Conservation (phyloP, 495 filamentous ascomycete genomes). For the Emericellopsis terricola region DNA sequence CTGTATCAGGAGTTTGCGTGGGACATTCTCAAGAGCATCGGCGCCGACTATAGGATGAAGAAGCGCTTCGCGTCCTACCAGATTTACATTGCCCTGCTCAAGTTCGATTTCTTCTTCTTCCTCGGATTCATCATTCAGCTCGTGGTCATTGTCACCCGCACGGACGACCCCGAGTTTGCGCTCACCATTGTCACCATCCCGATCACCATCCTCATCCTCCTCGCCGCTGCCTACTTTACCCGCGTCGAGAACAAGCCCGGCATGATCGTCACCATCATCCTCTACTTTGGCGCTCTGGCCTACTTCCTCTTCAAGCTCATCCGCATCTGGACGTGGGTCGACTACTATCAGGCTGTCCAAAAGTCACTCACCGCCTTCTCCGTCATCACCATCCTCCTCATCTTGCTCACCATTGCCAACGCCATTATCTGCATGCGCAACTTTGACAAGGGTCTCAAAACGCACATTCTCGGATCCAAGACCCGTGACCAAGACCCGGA, state of each 20-base stretch:
- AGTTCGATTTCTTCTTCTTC: conserved; percentile 99
- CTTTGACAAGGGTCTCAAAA: conserved; percentile 81
- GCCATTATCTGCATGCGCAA: conserved; percentile 75
- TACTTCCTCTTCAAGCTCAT: conserved; percentile 98
- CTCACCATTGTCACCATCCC: conserved; percentile 81
- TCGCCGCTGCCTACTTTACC: conserved; percentile 69
- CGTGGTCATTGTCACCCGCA: conserved; percentile 68
- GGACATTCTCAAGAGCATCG: conserved; percentile 99
- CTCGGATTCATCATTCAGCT: conserved; percentile 96
- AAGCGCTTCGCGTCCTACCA: conserved; percentile 90
- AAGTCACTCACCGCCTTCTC: conserved; percentile 81
- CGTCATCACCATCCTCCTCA: conserved; percentile 74
- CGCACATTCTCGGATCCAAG: conserved; percentile 54
- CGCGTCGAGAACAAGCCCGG: conserved; percentile 63
- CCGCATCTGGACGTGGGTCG: conserved; percentile 39
- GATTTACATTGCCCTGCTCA: conserved; percentile 95
- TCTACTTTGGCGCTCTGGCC: conserved; percentile 77
- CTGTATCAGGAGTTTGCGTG: conserved; percentile 97
- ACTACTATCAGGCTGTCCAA: conserved; percentile 64
- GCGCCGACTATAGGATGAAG: conserved; percentile 92
- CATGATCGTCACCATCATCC: conserved; percentile 59
- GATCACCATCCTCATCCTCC: conserved; percentile 71
- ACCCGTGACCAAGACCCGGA: conserved; percentile 47
- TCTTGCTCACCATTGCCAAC: conserved; percentile 77
- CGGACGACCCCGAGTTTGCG: conserved; percentile 53